Evolutionary conservation across 139 green algal genomes (phyloP), one percentile per base, ranked within the genome.

Genomic region (Micromonas pusilla): DNA sequence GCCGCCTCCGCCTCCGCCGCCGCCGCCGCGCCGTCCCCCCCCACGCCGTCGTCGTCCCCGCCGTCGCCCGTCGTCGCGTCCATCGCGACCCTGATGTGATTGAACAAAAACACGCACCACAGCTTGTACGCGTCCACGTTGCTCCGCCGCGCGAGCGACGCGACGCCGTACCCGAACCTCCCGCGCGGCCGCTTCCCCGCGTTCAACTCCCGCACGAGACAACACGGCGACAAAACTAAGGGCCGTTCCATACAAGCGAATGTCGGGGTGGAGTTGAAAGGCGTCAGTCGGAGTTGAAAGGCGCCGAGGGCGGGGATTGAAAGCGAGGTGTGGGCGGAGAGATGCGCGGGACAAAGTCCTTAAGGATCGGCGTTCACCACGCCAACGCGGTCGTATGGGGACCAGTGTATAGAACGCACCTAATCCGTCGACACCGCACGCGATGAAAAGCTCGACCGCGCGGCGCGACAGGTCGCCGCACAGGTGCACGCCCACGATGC

Each of bases 211-310:
- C 33, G 57, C 9, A 72, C 57, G 25, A 78, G 62, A 78, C 72
- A 78, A 30, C 72, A 78, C 72, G 72, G 72, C 25, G 52, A 67
- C 30, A 78, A n/a, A 26, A 78, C 72, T 3, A 78, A 34, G n/a
- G n/a, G n/a, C n/a, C n/a, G n/a, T n/a, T n/a, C n/a, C n/a, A n/a
- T n/a, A n/a, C n/a, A n/a, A n/a, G n/a, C n/a, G n/a, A n/a, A n/a
- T n/a, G n/a, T n/a, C n/a, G n/a, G n/a, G n/a, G n/a, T n/a, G n/a
- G n/a, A n/a, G n/a, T n/a, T n/a, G n/a, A n/a, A n/a, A n/a, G n/a
- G n/a, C n/a, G n/a, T n/a, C n/a, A n/a, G n/a, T n/a, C n/a, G n/a
- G n/a, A n/a, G n/a, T n/a, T n/a, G n/a, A n/a, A n/a, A n/a, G n/a
- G n/a, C n/a, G n/a, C n/a, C n/a, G n/a, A n/a, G n/a, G n/a, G n/a